Conservation (phyloP, 2,329 filamentous ascomycete genomes). For the Colletotrichum noveboracense region DNA sequence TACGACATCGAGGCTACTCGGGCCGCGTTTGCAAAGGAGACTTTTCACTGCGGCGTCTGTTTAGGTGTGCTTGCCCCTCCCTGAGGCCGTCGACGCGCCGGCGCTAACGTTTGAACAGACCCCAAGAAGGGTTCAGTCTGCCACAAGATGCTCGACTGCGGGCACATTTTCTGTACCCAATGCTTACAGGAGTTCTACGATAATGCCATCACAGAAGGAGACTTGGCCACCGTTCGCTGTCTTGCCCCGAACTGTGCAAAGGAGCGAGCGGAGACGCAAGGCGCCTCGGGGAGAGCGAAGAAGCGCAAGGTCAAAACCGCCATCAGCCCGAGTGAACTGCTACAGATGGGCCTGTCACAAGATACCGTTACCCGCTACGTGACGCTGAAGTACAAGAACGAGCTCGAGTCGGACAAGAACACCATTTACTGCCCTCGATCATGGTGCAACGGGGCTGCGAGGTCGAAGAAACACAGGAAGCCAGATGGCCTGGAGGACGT, state of each 20-base stretch:
- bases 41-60: conserved; percentile 88
- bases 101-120: conserved; percentile 53
- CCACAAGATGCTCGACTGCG: conserved; percentile 82
- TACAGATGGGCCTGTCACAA: conserved; percentile 75
- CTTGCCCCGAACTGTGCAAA: conserved; percentile 80
- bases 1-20: conserved; percentile 78
- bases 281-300: conserved; percentile 32
- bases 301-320: conserved; percentile 67
- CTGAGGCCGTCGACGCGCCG: neutral
- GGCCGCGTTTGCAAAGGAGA: conserved; percentile 79
- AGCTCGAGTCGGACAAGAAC: conserved; percentile 88
- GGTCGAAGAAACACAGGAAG: conserved; percentile 75
- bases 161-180: conserved; percentile 88
- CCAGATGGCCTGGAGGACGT: conserved; percentile 68
- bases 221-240: conserved; percentile 80
- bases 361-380: conserved; percentile 85
- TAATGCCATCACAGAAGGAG: conserved; percentile 84
- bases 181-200: conserved; percentile 93
- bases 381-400: conserved; percentile 88
- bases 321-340: conserved; percentile 82
- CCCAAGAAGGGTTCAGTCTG: conserved; percentile 87
- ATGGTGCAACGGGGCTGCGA: conserved; percentile 91
- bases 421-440: conserved; percentile 91
- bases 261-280: conserved; percentile 48
- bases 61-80: conserved; percentile 53